Base-by-base conservation (phyloP, 768 basidiomycete genomes). In the Podaxis sp. region DNA sequence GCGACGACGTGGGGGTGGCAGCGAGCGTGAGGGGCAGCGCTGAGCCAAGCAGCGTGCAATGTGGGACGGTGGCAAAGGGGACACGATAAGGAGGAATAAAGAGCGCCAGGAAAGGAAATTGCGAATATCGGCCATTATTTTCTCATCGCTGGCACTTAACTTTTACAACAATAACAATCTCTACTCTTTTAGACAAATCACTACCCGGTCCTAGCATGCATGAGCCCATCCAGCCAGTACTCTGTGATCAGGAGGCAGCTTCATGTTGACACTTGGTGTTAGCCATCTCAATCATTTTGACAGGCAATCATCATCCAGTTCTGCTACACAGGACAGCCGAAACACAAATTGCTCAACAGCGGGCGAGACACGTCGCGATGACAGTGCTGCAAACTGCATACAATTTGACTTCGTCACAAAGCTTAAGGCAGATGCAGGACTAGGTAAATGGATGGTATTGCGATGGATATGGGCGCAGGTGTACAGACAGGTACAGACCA, bases 21-120 rank as follows among this genome's bases (percentile, higher is more conserved):
- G 57, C 37, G 57, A 59, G 36, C 19, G 57, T 25, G 40, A 12
- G 41, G 29, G 40, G 55, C 55, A 46, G 25, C 55, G 41, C 55
- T 47, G 57, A 37, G 47, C 46, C n/a, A 7, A 33, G 57, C 57
- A 50, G 57, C 22, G 58, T n/a, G 58, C 33, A 59, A 33, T 25
- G 54, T 55, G 33, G 54, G 54, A 40, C 37, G 37, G 3, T 38
- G 33, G 43, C 43, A 38, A 40, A 13, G 54, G 43, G 8, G 38
- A 40, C 36, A 50, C 41, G 41, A 55, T 41, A 40, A 55, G 13
- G 54, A 24, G 8, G 49, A 15, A 46, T 19, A 19, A 46, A 17
- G 22, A 0, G 25, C 25, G 25, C 52, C 54, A 24, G 33, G 22
- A 40, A 24, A 19, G 54, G 38, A 55, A 55, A 50, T 43, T 12